Evolutionary conservation across 257 asterid species (phyloP), one percentile per base, ranked within the genome.

Genomic region (Solanum dulcamara): DNA sequence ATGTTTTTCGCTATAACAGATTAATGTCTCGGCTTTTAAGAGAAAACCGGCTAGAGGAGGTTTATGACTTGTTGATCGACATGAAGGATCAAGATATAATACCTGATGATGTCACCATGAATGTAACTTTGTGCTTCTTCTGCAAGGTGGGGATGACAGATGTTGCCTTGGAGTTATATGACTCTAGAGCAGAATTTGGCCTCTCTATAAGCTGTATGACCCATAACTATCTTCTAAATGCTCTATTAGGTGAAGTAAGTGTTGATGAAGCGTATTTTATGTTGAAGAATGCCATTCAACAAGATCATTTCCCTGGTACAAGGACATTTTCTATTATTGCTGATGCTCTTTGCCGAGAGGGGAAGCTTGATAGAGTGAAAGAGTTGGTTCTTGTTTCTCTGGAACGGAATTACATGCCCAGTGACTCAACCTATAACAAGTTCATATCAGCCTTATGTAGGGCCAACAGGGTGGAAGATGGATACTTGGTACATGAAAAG

Each of bases 71-170:
- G 89, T 88, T 96, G 92, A 88, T 88, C 84, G 98, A 96, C 80
- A 94, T 96, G 99, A 90, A 90, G 86, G 91, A 91, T 50, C 91
- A 55, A 55, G 90, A 89, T 44, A 86, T 91, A 79, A 71, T 88
- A 66, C 98, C 98, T 4, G 92, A 94, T 85, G 88, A 85, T 81
- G 84, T 84, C 50, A 94, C 99, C 33, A 91, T 96, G 97, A 95
- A 93, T 89, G 92, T 91, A 74, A 86, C 92, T 42, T 85, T 96
- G 87, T 91, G 98, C 89, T 92, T 96, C 87, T 94, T 94, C 68
- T 94, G 98, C 87, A 96, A 96, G 89, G 90, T 86, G 22, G 98
- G 99, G 81, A 88, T 91, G 93, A 85, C 86, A 87, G 96, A 94
- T 86, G 88, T 92, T 84, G 98, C 98, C 5, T 12, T 90, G 87